Conservation (phyloP, 2,329 filamentous ascomycete genomes). For the Amauroascus niger region DNA sequence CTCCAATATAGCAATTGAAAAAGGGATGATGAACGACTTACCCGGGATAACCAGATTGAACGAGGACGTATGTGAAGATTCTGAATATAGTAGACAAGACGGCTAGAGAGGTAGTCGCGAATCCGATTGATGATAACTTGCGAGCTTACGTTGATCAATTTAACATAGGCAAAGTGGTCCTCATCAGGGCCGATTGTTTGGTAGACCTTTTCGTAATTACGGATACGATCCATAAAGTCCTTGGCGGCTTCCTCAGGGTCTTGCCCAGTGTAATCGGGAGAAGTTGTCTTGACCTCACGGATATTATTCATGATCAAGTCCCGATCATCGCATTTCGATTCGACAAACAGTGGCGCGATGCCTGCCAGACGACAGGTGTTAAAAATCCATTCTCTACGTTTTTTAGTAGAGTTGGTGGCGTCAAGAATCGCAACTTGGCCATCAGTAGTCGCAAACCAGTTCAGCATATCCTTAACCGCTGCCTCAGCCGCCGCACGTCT, state of each 20-base stretch:
- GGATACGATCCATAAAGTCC: slow-evolving; percentile 89
- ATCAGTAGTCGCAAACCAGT: slow-evolving; percentile 69
- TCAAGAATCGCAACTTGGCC: slow-evolving; percentile 90
- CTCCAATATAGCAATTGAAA: neutral
- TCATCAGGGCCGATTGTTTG: slow-evolving; percentile 87
- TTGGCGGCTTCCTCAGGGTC: slow-evolving; percentile 83
- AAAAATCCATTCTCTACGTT: slow-evolving; percentile 80
- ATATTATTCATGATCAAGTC: slow-evolving; percentile 98
- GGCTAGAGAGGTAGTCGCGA: slow-evolving; percentile 89
- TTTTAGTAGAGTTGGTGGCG: slow-evolving; percentile 91
- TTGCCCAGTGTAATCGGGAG: slow-evolving; percentile 86
- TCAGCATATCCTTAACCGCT: slow-evolving; percentile 84
- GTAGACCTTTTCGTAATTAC: slow-evolving; percentile 96
- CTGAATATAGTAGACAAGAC: slow-evolving; percentile 96
- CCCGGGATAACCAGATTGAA: slow-evolving; percentile 90
- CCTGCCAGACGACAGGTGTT: slow-evolving; percentile 64
- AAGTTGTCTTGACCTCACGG: slow-evolving; percentile 91
- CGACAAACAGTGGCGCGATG: slow-evolving; percentile 88
- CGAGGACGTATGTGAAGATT: slow-evolving; percentile 95
- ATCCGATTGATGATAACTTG: slow-evolving; percentile 98
- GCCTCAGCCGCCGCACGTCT: slow-evolving; percentile 82
- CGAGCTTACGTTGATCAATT: slow-evolving; percentile 91
- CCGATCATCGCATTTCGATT: slow-evolving; percentile 94
- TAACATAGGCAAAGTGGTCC: slow-evolving; percentile 82
- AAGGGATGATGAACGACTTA: slow-evolving; percentile 39